Evolutionary conservation across 306 rosid genomes (phyloP).

Genomic region (Rubus idaeus): DNA sequence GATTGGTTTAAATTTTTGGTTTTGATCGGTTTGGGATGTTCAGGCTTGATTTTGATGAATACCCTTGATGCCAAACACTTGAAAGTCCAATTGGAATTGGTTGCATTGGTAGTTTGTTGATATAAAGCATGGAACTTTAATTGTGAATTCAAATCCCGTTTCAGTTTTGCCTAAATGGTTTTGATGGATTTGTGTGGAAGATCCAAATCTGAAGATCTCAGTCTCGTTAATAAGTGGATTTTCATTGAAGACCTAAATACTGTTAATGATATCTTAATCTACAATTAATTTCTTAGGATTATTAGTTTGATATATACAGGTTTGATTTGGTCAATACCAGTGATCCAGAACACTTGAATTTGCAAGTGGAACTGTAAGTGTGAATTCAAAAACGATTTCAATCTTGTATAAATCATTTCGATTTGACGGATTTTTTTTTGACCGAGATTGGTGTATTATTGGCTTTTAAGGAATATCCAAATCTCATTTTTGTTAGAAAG

Average conservation of each 20-base stretch:
- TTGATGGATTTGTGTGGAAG: not conserved
- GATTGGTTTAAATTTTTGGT: not conserved
- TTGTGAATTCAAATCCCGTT: not conserved
- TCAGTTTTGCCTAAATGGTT: not conserved
- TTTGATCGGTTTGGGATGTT: conserved; percentile 22
- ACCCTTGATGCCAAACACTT: conserved; percentile 15
- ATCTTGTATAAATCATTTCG: not conserved
- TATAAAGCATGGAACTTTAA: conserved; percentile 22
- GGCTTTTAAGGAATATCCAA: not conserved
- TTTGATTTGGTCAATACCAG: not conserved
- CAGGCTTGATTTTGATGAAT: conserved; percentile 15
- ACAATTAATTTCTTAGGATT: not conserved
- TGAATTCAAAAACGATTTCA: not conserved
- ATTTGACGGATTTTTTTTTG: not conserved
- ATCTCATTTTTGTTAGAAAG: not conserved
- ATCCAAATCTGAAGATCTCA: not conserved
- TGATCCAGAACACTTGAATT: not conserved
- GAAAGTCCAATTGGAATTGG: conserved; percentile 15
- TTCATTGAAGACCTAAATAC: not conserved
- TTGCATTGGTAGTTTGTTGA: conserved; percentile 12
- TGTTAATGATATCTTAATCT: not conserved
- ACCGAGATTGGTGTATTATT: conserved; percentile 4
- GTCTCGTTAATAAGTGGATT: not conserved
- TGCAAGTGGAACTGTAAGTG: not conserved
- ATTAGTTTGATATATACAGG: not conserved